Percentiles rank a stretch among this genome's conserved stretches.
Conservation (phyloP, 345 rosid species). For the Gossypium raimondii region DNA sequence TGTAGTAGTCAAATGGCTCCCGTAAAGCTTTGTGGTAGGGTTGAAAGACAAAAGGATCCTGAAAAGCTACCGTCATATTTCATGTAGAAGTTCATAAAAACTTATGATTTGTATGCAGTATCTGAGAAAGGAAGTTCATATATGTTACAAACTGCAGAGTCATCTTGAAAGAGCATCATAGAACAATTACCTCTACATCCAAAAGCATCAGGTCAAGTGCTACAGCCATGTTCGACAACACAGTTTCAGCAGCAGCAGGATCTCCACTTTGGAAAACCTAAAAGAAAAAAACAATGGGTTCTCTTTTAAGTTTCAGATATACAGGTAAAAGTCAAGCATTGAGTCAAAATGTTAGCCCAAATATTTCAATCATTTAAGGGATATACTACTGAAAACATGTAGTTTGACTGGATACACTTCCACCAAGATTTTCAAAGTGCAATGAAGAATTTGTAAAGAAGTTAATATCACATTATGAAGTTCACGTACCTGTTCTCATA, state of each 20-base stretch:
- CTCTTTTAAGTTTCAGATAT: neutral
- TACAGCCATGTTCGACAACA: slow-evolving; percentile 76
- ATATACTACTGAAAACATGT: neutral
- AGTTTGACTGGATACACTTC: neutral
- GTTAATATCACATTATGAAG: neutral
- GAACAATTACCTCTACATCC: slow-evolving; percentile 70
- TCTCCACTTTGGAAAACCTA: slow-evolving; percentile 76
- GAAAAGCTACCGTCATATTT: slow-evolving; percentile 27
- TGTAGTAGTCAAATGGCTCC: slow-evolving; percentile 90
- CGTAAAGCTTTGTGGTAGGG: slow-evolving; percentile 85
- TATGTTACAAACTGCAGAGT: slow-evolving; percentile 5
- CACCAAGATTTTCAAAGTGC: neutral
- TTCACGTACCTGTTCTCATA: neutral
- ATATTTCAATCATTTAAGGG: neutral
- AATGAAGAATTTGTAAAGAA: neutral
- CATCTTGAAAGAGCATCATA: slow-evolving; percentile 13
- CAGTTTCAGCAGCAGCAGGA: slow-evolving; percentile 54
- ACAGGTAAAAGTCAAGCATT: neutral
- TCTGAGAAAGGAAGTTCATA: neutral
- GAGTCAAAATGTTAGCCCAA: neutral
- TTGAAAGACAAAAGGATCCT: slow-evolving; percentile 77
- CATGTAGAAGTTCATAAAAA: slow-evolving; percentile 21
- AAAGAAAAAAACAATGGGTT: neutral
- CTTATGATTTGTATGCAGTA: neutral
- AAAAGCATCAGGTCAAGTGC: slow-evolving; percentile 70